Percentiles rank a stretch among this genome's conserved stretches.
Conservation (phyloP, 2,329 filamentous ascomycete genomes). For the Fusarium tanahbumbuense region DNA sequence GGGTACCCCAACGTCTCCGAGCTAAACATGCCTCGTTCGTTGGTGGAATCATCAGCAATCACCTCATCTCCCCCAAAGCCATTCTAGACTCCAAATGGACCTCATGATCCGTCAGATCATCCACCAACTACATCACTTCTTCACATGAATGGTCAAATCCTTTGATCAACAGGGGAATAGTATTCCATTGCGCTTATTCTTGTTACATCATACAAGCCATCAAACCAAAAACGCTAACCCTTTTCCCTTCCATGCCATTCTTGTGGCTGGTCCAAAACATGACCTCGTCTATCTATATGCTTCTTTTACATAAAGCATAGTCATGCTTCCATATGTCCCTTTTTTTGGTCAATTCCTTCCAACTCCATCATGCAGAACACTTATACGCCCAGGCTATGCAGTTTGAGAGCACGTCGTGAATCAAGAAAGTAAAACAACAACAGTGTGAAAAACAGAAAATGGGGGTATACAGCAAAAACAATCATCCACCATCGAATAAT, state of each 20-base stretch:
- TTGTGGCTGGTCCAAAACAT: background rate
- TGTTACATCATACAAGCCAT: slow-evolving; percentile 26
- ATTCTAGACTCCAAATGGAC: slow-evolving; percentile 7
- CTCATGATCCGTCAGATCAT: slow-evolving; percentile 24
- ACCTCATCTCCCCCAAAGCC: background rate
- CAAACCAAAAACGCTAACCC: slow-evolving; percentile 12
- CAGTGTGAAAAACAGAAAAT: slow-evolving; percentile 15
- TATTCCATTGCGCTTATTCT: slow-evolving; percentile 18
- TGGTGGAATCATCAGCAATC: slow-evolving; percentile 25
- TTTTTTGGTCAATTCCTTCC: slow-evolving; percentile 13
- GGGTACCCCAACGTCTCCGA: slow-evolving; percentile 16
- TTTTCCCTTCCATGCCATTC: background rate
- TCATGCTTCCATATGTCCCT: background rate
- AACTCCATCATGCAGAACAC: slow-evolving; percentile 42
- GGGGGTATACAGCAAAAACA: slow-evolving; percentile 44
- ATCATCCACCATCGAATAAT: slow-evolving; percentile 23
- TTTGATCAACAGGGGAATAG: slow-evolving; percentile 11
- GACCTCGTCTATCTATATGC: slow-evolving; percentile 9
- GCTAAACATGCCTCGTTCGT: slow-evolving; percentile 14
- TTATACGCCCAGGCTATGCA: slow-evolving; percentile 46
- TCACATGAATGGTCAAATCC: slow-evolving; percentile 8
- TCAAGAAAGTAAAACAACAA: slow-evolving; percentile 15
- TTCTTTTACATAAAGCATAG: background rate
- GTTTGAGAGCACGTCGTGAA: slow-evolving; percentile 27
- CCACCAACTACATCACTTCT: slow-evolving; percentile 11